These are phyloP conservation scores for Auxenochlorella pyrenoidosa DNA, from an alignment of 139 green algal species.

Conservation along the genomic window DNA sequence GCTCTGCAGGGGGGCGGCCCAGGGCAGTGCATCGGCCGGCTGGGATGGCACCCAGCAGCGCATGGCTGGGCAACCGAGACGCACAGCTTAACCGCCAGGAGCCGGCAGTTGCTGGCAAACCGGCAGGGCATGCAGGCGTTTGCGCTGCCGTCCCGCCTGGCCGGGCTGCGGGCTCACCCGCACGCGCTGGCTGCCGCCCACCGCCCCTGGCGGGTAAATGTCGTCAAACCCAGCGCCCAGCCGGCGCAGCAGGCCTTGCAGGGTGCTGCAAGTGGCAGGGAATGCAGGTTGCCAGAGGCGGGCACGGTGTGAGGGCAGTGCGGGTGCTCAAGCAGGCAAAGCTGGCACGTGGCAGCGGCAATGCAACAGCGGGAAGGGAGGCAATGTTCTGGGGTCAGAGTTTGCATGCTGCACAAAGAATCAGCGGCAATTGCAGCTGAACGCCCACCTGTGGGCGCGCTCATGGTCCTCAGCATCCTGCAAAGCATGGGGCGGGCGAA, in stretches of 20 bases:
- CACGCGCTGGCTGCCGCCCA: conserved; percentile 56
- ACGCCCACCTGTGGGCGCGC: not conserved
- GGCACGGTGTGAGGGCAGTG: not conserved
- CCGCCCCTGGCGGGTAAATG: conserved; percentile 57
- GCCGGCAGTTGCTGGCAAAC: too few species aligned
- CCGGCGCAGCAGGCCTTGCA: conserved; percentile 87
- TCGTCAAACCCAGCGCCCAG: conserved; percentile 89
- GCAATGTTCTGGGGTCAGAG: not conserved
- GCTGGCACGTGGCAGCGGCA: too few species aligned
- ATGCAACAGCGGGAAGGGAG: too few species aligned
- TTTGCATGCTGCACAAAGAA: not conserved
- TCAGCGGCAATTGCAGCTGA: not conserved
- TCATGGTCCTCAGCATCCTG: not conserved
- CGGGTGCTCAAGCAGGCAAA: too few species aligned
- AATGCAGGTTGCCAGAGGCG: too few species aligned
- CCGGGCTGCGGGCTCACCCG: conserved; percentile 53
- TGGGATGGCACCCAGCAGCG: too few species aligned
- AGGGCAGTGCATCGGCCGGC: too few species aligned
- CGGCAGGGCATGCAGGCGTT: too few species aligned
- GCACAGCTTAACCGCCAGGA: too few species aligned
- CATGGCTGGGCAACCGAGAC: too few species aligned
- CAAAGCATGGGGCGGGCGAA: not conserved
- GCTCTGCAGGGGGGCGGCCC: conserved; percentile 45
- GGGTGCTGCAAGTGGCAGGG: conserved; percentile 53
- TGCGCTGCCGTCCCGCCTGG: not conserved